Percentiles rank a stretch among this genome's conserved stretches.
phyloP scores from a whole-genome alignment of 345 rosid species.

The Syzygium aromaticum region DNA sequence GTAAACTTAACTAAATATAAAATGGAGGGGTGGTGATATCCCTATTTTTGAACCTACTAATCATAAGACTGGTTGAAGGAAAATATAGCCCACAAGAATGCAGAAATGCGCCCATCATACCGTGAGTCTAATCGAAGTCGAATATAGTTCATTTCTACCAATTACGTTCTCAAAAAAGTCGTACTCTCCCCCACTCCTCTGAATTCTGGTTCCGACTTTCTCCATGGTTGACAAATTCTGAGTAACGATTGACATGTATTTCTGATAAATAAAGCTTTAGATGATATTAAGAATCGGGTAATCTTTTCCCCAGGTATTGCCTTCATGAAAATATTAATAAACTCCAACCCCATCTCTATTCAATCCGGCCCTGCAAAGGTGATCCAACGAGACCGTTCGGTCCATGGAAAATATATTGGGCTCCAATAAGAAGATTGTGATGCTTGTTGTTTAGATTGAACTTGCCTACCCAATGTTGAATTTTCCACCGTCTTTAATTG shows the following conservation, averaged over 20 bases:
- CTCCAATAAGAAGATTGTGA: background rate
- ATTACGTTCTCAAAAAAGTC: background rate
- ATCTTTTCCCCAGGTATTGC: background rate
- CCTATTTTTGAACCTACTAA: background rate
- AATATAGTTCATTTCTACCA: background rate
- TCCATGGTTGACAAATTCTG: background rate
- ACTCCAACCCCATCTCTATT: background rate
- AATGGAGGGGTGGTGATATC: background rate
- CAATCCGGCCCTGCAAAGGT: background rate
- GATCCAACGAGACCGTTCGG: background rate
- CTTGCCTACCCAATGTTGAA: background rate
- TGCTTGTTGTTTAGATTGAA: background rate
- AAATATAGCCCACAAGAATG: background rate
- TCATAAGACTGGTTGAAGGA: background rate
- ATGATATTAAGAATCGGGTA: background rate
- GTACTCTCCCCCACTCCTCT: background rate
- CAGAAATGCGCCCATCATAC: background rate
- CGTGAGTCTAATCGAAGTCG: background rate
- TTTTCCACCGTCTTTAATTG: background rate
- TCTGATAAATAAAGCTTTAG: background rate
- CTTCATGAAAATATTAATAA: background rate
- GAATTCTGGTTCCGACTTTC: background rate
- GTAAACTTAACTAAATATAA: background rate
- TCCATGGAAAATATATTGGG: background rate
- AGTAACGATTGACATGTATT: background rate